Base-by-base conservation (phyloP, 768 basidiomycete genomes). In the Termitomyces titanicus region DNA sequence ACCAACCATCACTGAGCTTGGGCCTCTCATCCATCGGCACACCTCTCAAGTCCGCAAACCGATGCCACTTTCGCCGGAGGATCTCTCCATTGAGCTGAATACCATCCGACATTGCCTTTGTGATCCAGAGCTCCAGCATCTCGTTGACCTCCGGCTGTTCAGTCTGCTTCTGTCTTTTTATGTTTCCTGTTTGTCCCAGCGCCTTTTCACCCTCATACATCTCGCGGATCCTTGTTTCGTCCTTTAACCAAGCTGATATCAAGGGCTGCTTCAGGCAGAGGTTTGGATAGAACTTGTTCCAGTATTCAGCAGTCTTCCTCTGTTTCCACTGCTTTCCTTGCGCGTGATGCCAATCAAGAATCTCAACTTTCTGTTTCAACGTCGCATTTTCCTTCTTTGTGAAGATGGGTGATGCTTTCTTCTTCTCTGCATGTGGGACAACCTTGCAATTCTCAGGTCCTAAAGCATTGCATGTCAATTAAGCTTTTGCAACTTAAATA, bases 1-100 rank as follows among this genome's bases (percentile, higher is more conserved):
- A 54, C 72, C 73, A 78, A 5, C 75, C 72, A 33, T 72, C 56
- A 44, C 72, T 75, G 18, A 76, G 53, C 0, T 53, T 66, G 3
- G 77, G 57, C 1, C 61, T 38, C 5, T 76, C 66, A 9, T 76
- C 71, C 3, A 64, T 33, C 1, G 68, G 71, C 66, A 62, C 5
- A 1, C 5, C 5, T 33, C 33, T 62, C 38, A 67, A 51, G n/a
- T 73, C 63, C 5, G 70, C 70, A 68, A 77, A 76, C 2, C 2
- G 0, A 5, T n/a, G 63, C 68, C 70, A 74, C 57, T 77, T 75
- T 38, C 71, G 62, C 1, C 44, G 37, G 42, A 78, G 57, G 15
- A 75, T 66, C 20, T 68, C 68, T 0, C 73, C 71, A 34, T 64
- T 75, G 8, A 79, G 25, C 0, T 66, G 24, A 20, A 77, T 48